A percentile compares a stretch with the other conserved stretches of the same genome.
Conservation (phyloP, 306 rosid genomes). For the Acacia acuminata region DNA sequence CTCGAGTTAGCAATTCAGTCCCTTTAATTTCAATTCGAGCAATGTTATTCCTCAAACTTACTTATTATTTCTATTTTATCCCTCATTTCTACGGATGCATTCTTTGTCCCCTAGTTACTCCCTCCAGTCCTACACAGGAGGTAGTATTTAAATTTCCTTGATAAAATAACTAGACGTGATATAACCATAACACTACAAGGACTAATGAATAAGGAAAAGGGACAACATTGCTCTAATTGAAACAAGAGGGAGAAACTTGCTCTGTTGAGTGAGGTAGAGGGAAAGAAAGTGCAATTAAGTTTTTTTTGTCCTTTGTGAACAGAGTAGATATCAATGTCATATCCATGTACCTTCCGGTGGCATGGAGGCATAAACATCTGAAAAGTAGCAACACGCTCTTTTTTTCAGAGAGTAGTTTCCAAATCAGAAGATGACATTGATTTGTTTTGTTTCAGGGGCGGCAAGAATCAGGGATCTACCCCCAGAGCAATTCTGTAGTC, state of each 20-base stretch:
- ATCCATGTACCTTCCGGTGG: neutral
- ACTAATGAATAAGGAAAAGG: neutral
- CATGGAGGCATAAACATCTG: neutral
- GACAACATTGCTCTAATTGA: neutral
- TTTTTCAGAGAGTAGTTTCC: neutral
- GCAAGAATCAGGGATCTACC: slow-evolving; percentile 67
- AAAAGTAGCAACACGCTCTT: neutral
- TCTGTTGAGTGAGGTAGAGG: neutral
- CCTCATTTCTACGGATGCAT: neutral
- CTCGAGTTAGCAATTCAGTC: neutral
- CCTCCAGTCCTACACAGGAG: too few relatives aligned
- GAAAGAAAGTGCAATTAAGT: neutral
- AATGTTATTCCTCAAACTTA: neutral
- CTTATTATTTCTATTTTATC: neutral
- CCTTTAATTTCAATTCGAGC: neutral
- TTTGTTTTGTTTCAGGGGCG: slow-evolving; percentile 68
- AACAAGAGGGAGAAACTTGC: neutral
- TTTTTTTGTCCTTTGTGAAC: neutral
- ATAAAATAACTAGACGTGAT: too few relatives aligned
- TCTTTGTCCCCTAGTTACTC: too few relatives aligned
- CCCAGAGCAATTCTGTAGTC: slow-evolving; percentile 78
- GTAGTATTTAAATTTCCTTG: too few relatives aligned
- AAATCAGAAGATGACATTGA: slow-evolving; percentile 27
- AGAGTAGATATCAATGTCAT: neutral
- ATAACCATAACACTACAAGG: too few relatives aligned